Conservation (phyloP, 2,329 filamentous ascomycete species). For the Berkeleyomyces basicola region DNA sequence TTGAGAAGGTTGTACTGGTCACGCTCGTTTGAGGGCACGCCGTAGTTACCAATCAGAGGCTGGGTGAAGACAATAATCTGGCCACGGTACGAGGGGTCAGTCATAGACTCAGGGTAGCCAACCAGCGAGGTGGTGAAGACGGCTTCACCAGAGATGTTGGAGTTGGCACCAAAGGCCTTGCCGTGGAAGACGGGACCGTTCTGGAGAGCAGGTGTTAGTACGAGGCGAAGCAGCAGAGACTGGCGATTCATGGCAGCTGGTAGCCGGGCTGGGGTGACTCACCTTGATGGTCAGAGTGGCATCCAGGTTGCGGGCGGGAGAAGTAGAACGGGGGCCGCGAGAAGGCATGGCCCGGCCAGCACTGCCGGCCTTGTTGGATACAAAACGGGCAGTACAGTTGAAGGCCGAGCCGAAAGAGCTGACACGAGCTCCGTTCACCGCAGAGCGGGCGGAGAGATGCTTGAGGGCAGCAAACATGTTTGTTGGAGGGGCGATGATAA, state of each 20-base stretch:
- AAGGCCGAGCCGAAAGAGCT: constrained; percentile 19
- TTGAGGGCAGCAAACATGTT: constrained; percentile 20
- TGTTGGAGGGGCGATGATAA: neutral
- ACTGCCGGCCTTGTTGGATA: constrained; percentile 38
- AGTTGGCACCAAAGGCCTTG: constrained; percentile 89
- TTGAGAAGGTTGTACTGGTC: constrained; percentile 84
- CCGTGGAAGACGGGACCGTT: constrained; percentile 93
- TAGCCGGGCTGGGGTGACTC: constrained; percentile 15
- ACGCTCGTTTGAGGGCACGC: constrained; percentile 70
- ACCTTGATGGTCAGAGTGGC: constrained; percentile 92
- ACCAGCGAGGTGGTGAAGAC: constrained; percentile 98
- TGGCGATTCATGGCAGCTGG: constrained; percentile 16
- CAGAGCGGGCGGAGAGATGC: constrained; percentile 27
- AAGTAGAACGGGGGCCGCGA: constrained; percentile 10
- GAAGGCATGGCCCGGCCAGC: constrained; percentile 45
- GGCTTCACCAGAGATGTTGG: constrained; percentile 93
- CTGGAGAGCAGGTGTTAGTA: constrained; percentile 26
- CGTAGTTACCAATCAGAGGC: constrained; percentile 95
- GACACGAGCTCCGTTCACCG: constrained; percentile 23
- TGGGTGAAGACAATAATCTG: constrained; percentile 98
- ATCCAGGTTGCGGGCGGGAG: constrained; percentile 36
- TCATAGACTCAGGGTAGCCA: constrained; percentile 91
- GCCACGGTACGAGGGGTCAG: constrained; percentile 73
- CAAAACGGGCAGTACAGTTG: constrained; percentile 18
- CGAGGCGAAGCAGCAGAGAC: neutral